A percentile compares a stretch with the other conserved stretches of the same genome.
phyloP scores from a whole-genome alignment of 352 stramenopile genomes.

The Phytophthora sojae region DNA sequence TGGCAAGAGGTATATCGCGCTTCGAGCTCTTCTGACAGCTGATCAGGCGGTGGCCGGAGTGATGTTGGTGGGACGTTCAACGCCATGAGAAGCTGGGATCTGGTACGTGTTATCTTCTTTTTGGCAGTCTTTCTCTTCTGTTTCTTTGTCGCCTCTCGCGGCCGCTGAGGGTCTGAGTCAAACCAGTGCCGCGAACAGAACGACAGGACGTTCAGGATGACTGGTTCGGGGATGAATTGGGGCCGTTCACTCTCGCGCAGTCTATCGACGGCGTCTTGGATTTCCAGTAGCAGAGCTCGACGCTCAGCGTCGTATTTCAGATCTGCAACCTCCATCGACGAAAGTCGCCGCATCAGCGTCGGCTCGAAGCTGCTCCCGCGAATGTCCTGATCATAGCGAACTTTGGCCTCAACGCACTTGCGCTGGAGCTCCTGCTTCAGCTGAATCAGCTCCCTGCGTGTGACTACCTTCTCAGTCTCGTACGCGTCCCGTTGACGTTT shows the following conservation, averaged over 20 bases:
- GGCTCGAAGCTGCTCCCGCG: conserved; percentile 44
- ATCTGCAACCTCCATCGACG: conserved; percentile 45
- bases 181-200: conserved; percentile 76
- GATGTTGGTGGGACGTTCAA: conserved; percentile 29
- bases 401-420: conserved; percentile 54
- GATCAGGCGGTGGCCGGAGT: conserved; percentile 37
- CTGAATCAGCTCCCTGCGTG: conserved; percentile 39
- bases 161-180: conserved; percentile 15
- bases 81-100: conserved; percentile 1
- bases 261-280: conserved; percentile 45
- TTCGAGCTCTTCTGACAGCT: conserved; percentile 40
- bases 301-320: conserved; percentile 45
- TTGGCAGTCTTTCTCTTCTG: conserved; percentile 2
- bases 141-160: conserved; percentile 5
- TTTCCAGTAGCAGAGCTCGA: conserved; percentile 25
- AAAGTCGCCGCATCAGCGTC: conserved; percentile 49
- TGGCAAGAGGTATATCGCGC: conserved; percentile 42
- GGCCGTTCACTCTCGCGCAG: conserved; percentile 37
- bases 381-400: conserved; percentile 57
- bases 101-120: neutral
- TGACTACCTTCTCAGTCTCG: conserved; percentile 21
- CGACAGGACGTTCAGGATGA: conserved; percentile 53
- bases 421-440: conserved; percentile 48
- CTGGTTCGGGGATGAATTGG: conserved; percentile 35
- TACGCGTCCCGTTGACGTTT: conserved; percentile 42